These are phyloP conservation scores for Podila horticola DNA, from an alignment of 192 early-diverging fungal species.

Conservation along the genomic window DNA sequence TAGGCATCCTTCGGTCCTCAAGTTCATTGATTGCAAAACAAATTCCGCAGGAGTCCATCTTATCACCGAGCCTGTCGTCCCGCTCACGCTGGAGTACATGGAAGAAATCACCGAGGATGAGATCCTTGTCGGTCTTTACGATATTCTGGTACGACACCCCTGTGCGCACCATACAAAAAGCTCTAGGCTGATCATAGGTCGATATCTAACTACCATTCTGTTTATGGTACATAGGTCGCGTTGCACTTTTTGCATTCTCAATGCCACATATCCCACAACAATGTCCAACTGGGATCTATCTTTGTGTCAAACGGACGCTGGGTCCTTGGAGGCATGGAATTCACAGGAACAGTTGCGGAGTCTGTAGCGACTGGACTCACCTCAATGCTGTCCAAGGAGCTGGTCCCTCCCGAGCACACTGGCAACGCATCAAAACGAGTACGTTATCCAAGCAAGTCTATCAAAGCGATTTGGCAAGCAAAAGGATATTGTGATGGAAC, in stretches of 20 bases:
- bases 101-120: conserved; percentile 40
- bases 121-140: conserved; percentile 44
- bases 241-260: conserved; percentile 51
- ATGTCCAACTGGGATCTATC: conserved; percentile 42
- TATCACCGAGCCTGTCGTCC: conserved; percentile 38
- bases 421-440: conserved; percentile 10
- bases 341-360: conserved; percentile 43
- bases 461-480: too few relatives aligned
- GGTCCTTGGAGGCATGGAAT: conserved; percentile 48
- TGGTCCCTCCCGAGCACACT: conserved; percentile 37
- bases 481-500: too few relatives aligned
- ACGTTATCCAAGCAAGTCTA: neutral
- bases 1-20: conserved; percentile 45
- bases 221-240: conserved; percentile 30
- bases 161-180: too few relatives aligned
- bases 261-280: conserved; percentile 48
- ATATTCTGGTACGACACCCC: conserved; percentile 34
- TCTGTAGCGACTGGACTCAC: conserved; percentile 24
- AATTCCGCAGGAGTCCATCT: conserved; percentile 41
- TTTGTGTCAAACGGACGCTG: conserved; percentile 50
- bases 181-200: too few relatives aligned
- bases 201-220: neutral
- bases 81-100: conserved; percentile 38
- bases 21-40: conserved; percentile 50
- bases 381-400: conserved; percentile 31